phyloP scores from a whole-genome alignment of 495 filamentous ascomycete genomes.

The Pyronema domesticum region DNA sequence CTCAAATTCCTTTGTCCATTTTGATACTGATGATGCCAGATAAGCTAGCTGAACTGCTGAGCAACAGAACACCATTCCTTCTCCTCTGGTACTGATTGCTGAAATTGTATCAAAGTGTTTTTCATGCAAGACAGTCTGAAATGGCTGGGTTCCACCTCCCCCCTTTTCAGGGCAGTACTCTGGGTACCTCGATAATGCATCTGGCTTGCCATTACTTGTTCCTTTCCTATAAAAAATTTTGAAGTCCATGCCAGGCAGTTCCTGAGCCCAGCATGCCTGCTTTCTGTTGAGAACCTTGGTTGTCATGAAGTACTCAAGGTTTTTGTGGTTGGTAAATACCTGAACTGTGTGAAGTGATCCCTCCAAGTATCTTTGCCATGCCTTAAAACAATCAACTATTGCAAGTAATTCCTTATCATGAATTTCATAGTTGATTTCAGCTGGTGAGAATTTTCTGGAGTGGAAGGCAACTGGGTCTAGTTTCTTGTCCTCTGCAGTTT shows the following conservation, averaged over 20 bases:
- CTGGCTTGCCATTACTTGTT: conserved; percentile 3
- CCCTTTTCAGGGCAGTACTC: not conserved
- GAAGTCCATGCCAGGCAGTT: conserved; percentile 3
- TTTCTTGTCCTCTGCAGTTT: not conserved
- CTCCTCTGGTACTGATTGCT: no score
- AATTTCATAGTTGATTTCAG: conserved; percentile 9
- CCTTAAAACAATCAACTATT: conserved; percentile 12
- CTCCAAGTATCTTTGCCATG: conserved; percentile 20
- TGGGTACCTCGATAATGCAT: conserved; percentile 3
- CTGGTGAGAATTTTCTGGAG: conserved; percentile 1
- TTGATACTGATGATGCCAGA: no score
- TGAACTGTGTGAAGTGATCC: not conserved
- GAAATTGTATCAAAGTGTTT: no score
- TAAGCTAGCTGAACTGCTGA: no score
- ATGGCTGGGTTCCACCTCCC: no score
- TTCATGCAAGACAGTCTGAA: no score
- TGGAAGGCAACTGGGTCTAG: conserved; percentile 6
- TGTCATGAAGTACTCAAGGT: conserved; percentile 19
- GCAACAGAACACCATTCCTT: no score
- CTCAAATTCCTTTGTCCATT: no score
- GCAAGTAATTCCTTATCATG: conserved; percentile 3
- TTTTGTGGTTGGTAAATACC: conserved; percentile 12
- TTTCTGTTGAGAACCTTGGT: not conserved
- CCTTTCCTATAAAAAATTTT: conserved; percentile 6
- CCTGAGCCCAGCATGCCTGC: not conserved